phyloP scores from a whole-genome alignment of 495 filamentous ascomycete species.

The Parmelia sp. region DNA sequence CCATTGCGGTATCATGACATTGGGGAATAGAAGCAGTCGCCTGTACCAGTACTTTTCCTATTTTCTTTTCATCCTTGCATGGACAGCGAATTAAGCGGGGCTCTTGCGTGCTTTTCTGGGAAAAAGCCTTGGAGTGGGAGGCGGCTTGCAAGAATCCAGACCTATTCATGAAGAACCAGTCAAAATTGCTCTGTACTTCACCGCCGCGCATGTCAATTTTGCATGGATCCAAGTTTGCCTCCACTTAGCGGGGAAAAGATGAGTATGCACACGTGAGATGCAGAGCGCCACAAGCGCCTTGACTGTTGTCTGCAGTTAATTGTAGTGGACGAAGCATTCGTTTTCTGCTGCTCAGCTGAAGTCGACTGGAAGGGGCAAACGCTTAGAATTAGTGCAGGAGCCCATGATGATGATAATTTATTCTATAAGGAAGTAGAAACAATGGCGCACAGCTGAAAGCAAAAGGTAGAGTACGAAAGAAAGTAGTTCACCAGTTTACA shows the following conservation, averaged over 20 bases:
- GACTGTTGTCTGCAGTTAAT: neutral
- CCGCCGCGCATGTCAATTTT: neutral
- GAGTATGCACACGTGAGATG: neutral
- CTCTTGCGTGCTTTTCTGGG: neutral
- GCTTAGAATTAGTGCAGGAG: too few relatives aligned
- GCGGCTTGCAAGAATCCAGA: neutral
- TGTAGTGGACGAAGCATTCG: too few relatives aligned
- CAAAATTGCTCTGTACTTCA: neutral
- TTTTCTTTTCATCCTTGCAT: neutral
- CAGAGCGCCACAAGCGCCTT: neutral
- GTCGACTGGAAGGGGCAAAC: too few relatives aligned
- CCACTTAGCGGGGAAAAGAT: neutral
- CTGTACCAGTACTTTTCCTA: neutral
- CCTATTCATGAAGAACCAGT: neutral
- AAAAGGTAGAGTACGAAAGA: neutral
- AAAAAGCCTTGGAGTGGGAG: neutral
- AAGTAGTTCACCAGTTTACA: too few relatives aligned
- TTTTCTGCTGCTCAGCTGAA: too few relatives aligned
- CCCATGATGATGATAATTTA: too few relatives aligned
- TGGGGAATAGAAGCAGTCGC: neutral
- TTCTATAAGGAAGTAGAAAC: neutral
- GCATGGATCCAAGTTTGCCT: too few relatives aligned
- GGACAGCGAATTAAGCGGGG: constrained; percentile 7
- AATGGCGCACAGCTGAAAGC: neutral
- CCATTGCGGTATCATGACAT: neutral